These are phyloP conservation scores for Pestalotiopsis sp. DNA, from an alignment of 2,329 filamentous ascomycete species.

Conservation along the genomic window DNA sequence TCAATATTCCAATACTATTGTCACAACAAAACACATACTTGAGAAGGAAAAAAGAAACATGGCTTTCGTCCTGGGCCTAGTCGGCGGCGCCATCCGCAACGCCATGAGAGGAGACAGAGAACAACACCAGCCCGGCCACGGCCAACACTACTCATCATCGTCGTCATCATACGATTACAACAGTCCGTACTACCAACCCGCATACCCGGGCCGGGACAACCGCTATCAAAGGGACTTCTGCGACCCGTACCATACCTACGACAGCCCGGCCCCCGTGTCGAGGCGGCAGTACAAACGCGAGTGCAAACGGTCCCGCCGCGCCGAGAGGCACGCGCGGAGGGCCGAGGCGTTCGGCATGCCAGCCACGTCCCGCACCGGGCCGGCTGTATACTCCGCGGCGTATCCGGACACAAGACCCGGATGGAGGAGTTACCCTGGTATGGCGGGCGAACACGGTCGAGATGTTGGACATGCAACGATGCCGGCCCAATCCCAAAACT, in stretches of 20 bases:
- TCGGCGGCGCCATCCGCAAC: not conserved
- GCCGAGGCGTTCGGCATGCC: not conserved
- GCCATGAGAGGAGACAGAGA: not conserved
- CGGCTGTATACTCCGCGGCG: not conserved
- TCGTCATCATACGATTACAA: not conserved
- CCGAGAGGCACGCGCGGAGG: constrained; percentile 5
- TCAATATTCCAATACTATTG: not conserved
- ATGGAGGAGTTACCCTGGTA: not conserved
- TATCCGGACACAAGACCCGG: not conserved
- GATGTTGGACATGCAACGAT: no score
- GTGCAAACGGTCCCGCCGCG: not conserved
- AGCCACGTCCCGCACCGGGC: not conserved
- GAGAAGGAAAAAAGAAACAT: not conserved
- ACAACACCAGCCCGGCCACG: not conserved
- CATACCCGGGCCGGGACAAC: not conserved
- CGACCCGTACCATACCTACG: not conserved
- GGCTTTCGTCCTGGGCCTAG: constrained; percentile 1
- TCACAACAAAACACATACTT: not conserved
- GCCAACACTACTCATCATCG: not conserved
- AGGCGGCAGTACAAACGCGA: not conserved
- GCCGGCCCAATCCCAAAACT: no score
- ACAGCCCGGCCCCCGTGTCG: not conserved
- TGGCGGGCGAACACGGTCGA: no score
- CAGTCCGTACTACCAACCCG: not conserved
- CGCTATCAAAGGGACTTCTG: not conserved